Evolutionary conservation across 441 rosid genomes (phyloP).

Genomic region (Mallotus japonicus): DNA sequence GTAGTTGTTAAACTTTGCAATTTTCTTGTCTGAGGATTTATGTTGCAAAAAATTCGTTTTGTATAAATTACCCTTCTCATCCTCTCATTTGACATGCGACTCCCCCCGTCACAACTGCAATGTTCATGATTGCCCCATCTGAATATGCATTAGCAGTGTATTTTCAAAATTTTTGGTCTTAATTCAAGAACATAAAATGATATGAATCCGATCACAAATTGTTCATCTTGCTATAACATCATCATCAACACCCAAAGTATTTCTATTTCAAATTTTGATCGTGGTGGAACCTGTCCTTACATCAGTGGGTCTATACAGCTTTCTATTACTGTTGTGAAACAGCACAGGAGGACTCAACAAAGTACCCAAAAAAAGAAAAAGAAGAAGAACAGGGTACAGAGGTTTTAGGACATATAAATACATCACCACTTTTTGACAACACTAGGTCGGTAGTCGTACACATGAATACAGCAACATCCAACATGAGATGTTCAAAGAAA

Average conservation of each 20-base stretch:
- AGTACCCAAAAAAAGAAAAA: neutral
- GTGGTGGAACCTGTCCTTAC: slow-evolving; percentile 25
- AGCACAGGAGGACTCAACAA: slow-evolving; percentile 19
- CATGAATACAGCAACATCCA: slow-evolving; percentile 25
- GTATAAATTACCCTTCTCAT: too few species aligned
- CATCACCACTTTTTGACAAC: slow-evolving; percentile 19
- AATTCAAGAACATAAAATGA: slow-evolving; percentile 2
- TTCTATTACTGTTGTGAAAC: slow-evolving; percentile 24
- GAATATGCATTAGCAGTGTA: too few species aligned
- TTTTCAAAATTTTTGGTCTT: neutral
- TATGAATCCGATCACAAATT: neutral
- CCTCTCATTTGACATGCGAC: too few species aligned
- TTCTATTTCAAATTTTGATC: slow-evolving; percentile 12
- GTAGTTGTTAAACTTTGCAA: too few species aligned
- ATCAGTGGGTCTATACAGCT: slow-evolving; percentile 32
- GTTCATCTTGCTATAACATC: neutral
- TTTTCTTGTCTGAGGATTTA: too few species aligned
- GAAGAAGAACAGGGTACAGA: neutral
- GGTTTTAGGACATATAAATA: slow-evolving; percentile 22
- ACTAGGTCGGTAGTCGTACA: slow-evolving; percentile 26
- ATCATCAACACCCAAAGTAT: slow-evolving; percentile 17
- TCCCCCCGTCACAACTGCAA: too few species aligned
- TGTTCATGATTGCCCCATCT: too few species aligned
- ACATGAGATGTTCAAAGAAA: slow-evolving; percentile 25
- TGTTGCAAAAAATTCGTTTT: too few species aligned